Base-by-base conservation (phyloP, 2,329 filamentous ascomycete species). In the Phialocephala subalpina region DNA sequence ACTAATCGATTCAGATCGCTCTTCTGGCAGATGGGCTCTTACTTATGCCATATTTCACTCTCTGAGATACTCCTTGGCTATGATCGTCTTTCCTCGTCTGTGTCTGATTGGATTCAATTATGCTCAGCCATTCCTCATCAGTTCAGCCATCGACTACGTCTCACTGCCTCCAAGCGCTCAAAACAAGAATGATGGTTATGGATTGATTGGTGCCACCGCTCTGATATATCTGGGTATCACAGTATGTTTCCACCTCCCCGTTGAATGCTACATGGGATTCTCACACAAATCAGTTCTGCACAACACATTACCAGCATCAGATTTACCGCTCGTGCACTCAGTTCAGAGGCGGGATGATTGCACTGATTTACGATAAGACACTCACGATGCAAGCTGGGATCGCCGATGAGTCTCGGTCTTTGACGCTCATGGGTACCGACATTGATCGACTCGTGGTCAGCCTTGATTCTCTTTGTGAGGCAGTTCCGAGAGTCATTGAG, bases 341-440 rank as follows among this genome's bases (percentile, higher is more conserved):
- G 76, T 73, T 81, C 9, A 75, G 82, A 40, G 80, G 80, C 11
- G 78, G 75, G 0, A 70, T 83, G 8, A 75, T 83, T n/a, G 81
- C 82, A 0, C 75, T 86, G 69, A 80, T 88, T 1, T 87, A 83
- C 69, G 78, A 80, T 20, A 83, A 83, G 69, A 83, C 82, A 0
- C 64, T 82, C 0, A 69, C 72, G 0, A 66, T 82, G 18, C 74
- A 74, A 12, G 71, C 74, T 0, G 67, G 72, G 0, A 67, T 73
- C 1, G 72, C 77, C 27, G 77, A 79, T 18, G 79, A 81, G 25
- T 75, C 77, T 0, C 77, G 78, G 0, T 77, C 82, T 0, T 69
- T 72, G 4, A 83, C 81, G 0, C 73, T 83, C 8, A 84, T 84
- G 81, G 81, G 78, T 18, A 79, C 80, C 0, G 72, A 74, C 47